Conservation (phyloP, 352 stramenopile genomes). For the Pilasporangium apinafurcum region DNA sequence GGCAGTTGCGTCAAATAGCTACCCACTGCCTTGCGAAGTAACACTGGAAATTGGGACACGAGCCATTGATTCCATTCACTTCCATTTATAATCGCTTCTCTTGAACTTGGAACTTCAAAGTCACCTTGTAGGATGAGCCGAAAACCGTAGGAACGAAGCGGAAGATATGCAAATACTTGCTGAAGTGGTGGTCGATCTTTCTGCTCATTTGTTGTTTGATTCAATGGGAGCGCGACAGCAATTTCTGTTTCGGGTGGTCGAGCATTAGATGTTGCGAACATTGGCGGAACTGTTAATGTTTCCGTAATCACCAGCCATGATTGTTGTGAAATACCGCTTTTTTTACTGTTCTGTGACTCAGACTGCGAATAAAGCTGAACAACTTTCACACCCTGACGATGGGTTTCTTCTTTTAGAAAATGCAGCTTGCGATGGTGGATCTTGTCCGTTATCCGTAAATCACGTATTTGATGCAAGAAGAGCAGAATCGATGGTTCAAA, state of each 20-base stretch:
- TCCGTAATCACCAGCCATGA: constrained; percentile 61
- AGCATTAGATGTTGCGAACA: constrained; percentile 6
- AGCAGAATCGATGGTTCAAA: constrained; percentile 79
- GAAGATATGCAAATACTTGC: constrained; percentile 81
- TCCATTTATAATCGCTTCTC: constrained; percentile 75
- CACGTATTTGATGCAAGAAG: constrained; percentile 66
- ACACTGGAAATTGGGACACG: constrained; percentile 50
- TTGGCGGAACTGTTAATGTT: constrained; percentile 14
- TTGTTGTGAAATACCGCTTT: constrained; percentile 18
- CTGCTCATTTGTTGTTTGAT: neutral
- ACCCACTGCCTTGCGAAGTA: constrained; percentile 25
- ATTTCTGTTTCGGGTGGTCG: constrained; percentile 35
- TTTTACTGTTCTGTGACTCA: constrained; percentile 14
- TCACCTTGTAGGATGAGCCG: constrained; percentile 84
- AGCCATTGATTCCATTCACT: constrained; percentile 89
- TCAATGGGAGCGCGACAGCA: constrained; percentile 43
- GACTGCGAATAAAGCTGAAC: constrained; percentile 39
- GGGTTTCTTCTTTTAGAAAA: constrained; percentile 32
- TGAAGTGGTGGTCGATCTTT: constrained; percentile 45
- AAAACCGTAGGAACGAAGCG: constrained; percentile 75
- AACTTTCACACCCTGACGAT: constrained; percentile 10
- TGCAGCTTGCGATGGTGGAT: constrained; percentile 18
- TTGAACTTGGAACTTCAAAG: constrained; percentile 82
- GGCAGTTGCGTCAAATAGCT: constrained; percentile 10
- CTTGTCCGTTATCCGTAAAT: constrained; percentile 48